phyloP scores from a whole-genome alignment of 495 filamentous ascomycete genomes.

The Penicillium macrosclerotiorum region DNA sequence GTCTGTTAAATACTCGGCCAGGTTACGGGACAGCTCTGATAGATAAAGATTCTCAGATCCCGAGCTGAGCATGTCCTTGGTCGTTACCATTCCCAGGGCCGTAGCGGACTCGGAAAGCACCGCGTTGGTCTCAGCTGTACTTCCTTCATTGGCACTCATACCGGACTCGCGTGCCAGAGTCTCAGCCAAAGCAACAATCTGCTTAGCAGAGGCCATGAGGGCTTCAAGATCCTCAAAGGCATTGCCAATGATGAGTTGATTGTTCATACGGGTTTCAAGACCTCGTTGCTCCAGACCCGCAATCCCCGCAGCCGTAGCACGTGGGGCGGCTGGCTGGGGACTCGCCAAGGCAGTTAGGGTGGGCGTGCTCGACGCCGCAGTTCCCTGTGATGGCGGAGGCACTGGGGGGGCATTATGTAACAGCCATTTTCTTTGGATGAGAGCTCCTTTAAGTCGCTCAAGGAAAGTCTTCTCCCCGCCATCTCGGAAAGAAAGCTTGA shows the following conservation, averaged over 20 bases:
- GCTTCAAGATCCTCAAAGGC: conserved; percentile 97
- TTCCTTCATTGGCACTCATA: conserved; percentile 51
- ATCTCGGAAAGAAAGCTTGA: conserved; percentile 88
- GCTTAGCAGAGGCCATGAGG: conserved; percentile 94
- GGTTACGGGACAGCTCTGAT: conserved; percentile 78
- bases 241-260: conserved; percentile 86
- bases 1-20: conserved; percentile 93
- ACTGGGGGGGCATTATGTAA: conserved; percentile 89
- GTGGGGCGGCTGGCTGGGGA: conserved; percentile 29
- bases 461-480: conserved; percentile 90
- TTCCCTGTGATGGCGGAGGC: conserved; percentile 56
- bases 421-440: conserved; percentile 96
- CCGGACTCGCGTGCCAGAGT: conserved; percentile 72
- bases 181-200: conserved; percentile 91
- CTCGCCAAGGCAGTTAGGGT: conserved; percentile 18
- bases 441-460: conserved; percentile 79
- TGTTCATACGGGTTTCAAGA: conserved; percentile 80
- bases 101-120: conserved; percentile 80
- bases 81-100: conserved; percentile 84
- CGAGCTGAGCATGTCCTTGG: conserved; percentile 80
- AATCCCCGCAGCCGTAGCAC: conserved; percentile 75
- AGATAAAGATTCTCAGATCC: conserved; percentile 60
- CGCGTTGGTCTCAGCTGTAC: conserved; percentile 62
- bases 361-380: conserved; percentile 18
- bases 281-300: conserved; percentile 86